A percentile compares a stretch with the other conserved stretches of the same genome.
These are phyloP conservation scores for Candida insectalens DNA, from an alignment of 805 yeast species.

Conservation along the genomic window DNA sequence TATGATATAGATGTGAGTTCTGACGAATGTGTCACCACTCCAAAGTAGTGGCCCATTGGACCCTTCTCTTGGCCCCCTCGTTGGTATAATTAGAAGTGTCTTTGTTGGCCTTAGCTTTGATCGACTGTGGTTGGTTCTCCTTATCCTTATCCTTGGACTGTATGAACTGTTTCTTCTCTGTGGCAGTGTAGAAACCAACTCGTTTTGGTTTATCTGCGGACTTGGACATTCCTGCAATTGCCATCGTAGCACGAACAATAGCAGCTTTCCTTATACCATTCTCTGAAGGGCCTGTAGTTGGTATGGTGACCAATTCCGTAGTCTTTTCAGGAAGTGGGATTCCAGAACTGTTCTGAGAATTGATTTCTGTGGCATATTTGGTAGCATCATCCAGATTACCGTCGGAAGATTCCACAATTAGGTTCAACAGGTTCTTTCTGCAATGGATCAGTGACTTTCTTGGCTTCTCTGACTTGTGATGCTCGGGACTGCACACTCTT, in stretches of 20 bases:
- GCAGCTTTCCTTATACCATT: conserved; percentile 26
- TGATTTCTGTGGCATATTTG: conserved; percentile 58
- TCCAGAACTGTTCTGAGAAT: conserved; percentile 52
- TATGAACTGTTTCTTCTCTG: conserved; percentile 16
- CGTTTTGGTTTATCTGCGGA: conserved; percentile 4
- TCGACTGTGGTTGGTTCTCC: conserved; percentile 10
- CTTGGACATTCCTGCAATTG: conserved; percentile 8
- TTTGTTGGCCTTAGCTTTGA: conserved; percentile 3
- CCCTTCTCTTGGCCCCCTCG: conserved; percentile 4
- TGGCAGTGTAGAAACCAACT: conserved; percentile 23
- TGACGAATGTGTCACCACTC: no score
- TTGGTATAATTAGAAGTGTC: no score
- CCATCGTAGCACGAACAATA: conserved; percentile 25
- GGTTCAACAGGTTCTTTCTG: conserved; percentile 27
- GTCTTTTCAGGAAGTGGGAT: conserved; percentile 50
- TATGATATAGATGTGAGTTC: no score
- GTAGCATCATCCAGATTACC: conserved; percentile 57
- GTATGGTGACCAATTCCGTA: conserved; percentile 52
- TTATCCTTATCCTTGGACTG: conserved; percentile 12
- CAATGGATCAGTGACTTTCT: conserved; percentile 26
- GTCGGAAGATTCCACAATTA: conserved; percentile 52
- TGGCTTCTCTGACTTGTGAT: conserved; percentile 13
- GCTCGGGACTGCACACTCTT: conserved; percentile 34
- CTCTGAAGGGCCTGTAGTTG: conserved; percentile 27
- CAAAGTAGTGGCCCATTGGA: conserved; percentile 19